These are phyloP conservation scores for Nepenthes alata DNA, from an alignment of 179 eudicot species.

Conservation along the genomic window DNA sequence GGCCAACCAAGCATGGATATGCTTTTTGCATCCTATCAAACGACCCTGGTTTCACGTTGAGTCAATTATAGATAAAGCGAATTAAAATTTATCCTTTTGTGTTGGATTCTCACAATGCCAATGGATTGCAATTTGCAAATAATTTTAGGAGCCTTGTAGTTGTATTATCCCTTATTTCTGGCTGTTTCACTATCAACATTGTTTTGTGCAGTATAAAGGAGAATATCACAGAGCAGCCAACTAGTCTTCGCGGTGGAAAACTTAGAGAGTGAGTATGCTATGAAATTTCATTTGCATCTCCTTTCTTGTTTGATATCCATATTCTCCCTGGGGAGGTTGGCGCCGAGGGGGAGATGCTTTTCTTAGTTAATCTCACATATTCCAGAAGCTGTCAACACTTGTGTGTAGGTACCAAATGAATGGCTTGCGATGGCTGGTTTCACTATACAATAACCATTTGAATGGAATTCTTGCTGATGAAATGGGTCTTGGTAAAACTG, in stretches of 20 bases:
- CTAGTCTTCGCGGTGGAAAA: slow-evolving; percentile 71
- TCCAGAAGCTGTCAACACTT: not conserved
- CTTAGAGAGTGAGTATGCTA: slow-evolving; percentile 68
- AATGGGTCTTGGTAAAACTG: slow-evolving; percentile 99
- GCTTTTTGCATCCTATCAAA: no score
- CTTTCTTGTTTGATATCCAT: not conserved
- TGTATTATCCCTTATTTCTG: no score
- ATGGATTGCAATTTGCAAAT: no score
- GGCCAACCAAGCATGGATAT: no score
- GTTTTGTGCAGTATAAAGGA: slow-evolving; percentile 72
- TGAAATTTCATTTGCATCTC: not conserved
- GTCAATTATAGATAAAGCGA: no score
- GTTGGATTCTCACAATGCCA: no score
- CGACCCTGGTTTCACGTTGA: no score
- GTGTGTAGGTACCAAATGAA: slow-evolving; percentile 87
- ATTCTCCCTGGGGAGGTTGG: not conserved
- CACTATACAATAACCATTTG: slow-evolving; percentile 91
- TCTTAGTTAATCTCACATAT: not conserved
- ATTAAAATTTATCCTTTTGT: no score
- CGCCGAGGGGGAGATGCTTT: not conserved
- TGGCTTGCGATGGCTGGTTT: slow-evolving; percentile 93
- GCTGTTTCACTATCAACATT: slow-evolving; percentile 1
- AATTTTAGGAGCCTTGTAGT: no score
- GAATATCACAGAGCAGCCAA: slow-evolving; percentile 73
- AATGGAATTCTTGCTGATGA: slow-evolving; percentile 99